These are phyloP conservation scores for Talaromyces wortmannii DNA, from an alignment of 495 filamentous ascomycete species.

Conservation along the genomic window DNA sequence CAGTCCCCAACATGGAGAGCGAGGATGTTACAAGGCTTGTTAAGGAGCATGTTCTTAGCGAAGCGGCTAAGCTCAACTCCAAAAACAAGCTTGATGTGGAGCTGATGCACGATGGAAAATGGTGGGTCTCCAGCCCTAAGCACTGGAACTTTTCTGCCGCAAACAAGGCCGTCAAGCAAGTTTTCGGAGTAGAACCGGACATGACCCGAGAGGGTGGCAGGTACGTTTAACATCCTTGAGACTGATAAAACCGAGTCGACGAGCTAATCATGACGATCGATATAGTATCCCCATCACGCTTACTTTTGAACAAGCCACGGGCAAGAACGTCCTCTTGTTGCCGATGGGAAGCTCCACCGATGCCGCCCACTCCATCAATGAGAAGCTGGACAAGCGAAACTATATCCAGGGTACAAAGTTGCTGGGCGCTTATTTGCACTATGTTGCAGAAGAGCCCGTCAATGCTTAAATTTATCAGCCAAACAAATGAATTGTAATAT, in stretches of 20 bases:
- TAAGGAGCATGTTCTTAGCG: slow-evolving; percentile 66
- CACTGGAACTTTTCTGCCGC: slow-evolving; percentile 98
- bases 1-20: slow-evolving; percentile 95
- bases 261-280: slow-evolving; percentile 1
- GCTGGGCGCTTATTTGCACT: slow-evolving; percentile 91
- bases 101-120: slow-evolving; percentile 85
- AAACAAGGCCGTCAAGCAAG: slow-evolving; percentile 83
- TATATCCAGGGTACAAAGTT: slow-evolving; percentile 99
- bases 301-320: slow-evolving; percentile 96
- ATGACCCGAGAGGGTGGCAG: slow-evolving; percentile 94
- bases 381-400: slow-evolving; percentile 94
- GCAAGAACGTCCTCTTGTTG: slow-evolving; percentile 92
- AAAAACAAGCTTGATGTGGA: slow-evolving; percentile 84
- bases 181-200: slow-evolving; percentile 89
- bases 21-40: slow-evolving; percentile 79
- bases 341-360: slow-evolving; percentile 97
- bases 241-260: neutral
- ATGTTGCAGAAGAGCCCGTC: slow-evolving; percentile 84
- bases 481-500: too few species aligned
- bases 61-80: slow-evolving; percentile 74
- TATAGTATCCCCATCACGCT: slow-evolving; percentile 87
- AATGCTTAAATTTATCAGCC: slow-evolving; percentile 6
- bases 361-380: slow-evolving; percentile 93
- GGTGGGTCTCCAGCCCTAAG: slow-evolving; percentile 95
- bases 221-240: slow-evolving; percentile 29